Evolutionary conservation across 1,284 basidiomycete species (phyloP).

Genomic region (Takashimella tepidaria): DNA sequence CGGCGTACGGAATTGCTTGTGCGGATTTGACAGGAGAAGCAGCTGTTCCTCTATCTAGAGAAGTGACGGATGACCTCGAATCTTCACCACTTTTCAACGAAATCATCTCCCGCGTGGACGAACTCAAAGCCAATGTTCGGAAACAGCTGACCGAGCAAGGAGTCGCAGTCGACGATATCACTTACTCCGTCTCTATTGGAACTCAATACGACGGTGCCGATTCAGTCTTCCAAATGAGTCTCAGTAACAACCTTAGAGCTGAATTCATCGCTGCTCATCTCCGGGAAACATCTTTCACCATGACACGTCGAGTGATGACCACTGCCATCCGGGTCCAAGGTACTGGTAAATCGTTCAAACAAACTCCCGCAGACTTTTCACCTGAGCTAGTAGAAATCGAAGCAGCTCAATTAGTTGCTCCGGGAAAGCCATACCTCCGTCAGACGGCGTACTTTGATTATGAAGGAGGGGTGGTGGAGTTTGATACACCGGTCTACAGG

Average conservation of each 20-base stretch:
- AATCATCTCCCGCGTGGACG: slow-evolving; percentile 12
- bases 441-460: not conserved
- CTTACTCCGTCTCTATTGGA: slow-evolving; percentile 31
- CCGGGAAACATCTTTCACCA: slow-evolving; percentile 68
- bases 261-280: slow-evolving; percentile 24
- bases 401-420: not conserved
- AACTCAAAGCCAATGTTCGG: slow-evolving; percentile 18
- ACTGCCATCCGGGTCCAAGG: slow-evolving; percentile 62
- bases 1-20: slow-evolving; percentile 81
- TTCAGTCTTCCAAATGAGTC: slow-evolving; percentile 38
- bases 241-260: slow-evolving; percentile 28
- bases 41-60: slow-evolving; percentile 51
- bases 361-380: not conserved
- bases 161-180: slow-evolving; percentile 36
- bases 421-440: not conserved
- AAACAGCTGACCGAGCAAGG: slow-evolving; percentile 43
- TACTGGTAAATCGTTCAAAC: slow-evolving; percentile 82
- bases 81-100: slow-evolving; percentile 7
- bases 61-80: slow-evolving; percentile 29
- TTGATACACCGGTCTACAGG: slow-evolving; percentile 72
- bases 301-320: slow-evolving; percentile 51
- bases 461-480: slow-evolving; percentile 9
- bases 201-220: slow-evolving; percentile 59
- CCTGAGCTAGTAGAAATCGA: not conserved
- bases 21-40: slow-evolving; percentile 87